phyloP scores from a whole-genome alignment of 495 filamentous ascomycete genomes.

The Podospora bellae-mahoneyi region DNA sequence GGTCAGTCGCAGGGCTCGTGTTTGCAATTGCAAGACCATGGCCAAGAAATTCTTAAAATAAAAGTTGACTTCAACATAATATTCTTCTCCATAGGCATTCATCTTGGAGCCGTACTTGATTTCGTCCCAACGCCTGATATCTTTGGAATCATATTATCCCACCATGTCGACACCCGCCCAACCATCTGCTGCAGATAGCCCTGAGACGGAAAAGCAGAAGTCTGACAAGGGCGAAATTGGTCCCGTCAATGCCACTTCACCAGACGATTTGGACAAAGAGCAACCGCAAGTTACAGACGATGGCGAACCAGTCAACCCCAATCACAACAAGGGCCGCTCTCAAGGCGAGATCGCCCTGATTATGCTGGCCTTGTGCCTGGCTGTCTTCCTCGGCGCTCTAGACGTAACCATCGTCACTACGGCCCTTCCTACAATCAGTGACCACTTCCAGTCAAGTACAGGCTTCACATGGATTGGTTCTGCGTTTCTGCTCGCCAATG shows the following conservation, averaged over 20 bases:
- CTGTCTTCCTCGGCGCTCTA: conserved; percentile 1
- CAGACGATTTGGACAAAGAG: not conserved
- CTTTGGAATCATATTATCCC: not conserved
- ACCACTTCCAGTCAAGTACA: not conserved
- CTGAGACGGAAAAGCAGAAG: not conserved
- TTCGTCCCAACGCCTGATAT: not conserved
- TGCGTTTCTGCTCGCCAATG: not conserved
- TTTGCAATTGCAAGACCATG: not conserved
- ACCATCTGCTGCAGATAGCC: not conserved
- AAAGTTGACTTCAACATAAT: too few relatives aligned
- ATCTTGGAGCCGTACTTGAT: not conserved
- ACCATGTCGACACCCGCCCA: not conserved
- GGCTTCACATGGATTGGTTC: not conserved
- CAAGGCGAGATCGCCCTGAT: not conserved
- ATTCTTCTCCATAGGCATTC: too few relatives aligned
- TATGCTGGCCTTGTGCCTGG: not conserved
- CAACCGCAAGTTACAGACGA: not conserved
- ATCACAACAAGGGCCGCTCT: not conserved
- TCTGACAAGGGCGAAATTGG: not conserved
- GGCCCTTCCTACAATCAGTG: not conserved
- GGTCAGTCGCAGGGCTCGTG: not conserved
- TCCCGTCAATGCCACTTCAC: not conserved
- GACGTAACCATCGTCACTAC: not conserved
- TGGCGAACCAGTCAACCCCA: not conserved
- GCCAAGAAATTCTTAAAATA: too few relatives aligned